Conservation (phyloP, 768 basidiomycete genomes). For the Trichaptum fuscoviolaceum region DNA sequence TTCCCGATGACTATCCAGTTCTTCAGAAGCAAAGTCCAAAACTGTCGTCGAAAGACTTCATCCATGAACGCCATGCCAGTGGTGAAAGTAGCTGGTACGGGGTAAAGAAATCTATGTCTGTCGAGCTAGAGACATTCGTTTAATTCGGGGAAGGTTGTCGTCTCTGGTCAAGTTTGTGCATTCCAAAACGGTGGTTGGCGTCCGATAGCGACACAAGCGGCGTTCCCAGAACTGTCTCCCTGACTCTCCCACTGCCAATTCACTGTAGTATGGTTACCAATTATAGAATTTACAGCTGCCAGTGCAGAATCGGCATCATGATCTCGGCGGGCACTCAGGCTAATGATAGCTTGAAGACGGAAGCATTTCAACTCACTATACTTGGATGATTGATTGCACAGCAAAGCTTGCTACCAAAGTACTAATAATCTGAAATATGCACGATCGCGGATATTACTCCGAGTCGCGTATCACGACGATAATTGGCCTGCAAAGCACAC, state of each 20-base stretch:
- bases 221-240: background rate
- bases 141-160: background rate
- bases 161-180: background rate
- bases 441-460: too few species aligned
- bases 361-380: background rate
- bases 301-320: too few species aligned
- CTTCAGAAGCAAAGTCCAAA: constrained; percentile 58
- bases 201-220: background rate
- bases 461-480: background rate
- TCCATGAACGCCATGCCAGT: background rate
- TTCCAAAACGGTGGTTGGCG: background rate
- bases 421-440: background rate
- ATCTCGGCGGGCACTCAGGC: too few species aligned
- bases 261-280: background rate
- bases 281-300: background rate
- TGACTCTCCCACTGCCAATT: background rate
- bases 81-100: background rate
- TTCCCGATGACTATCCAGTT: too few species aligned
- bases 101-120: background rate
- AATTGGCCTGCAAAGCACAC: background rate
- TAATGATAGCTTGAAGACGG: background rate
- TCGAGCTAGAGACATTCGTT: background rate
- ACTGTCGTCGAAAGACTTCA: constrained; percentile 53
- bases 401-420: background rate
- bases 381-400: background rate